A percentile compares a stretch with the other conserved stretches of the same genome.
Evolutionary conservation across 257 asterid species (phyloP).

Genomic region (Coffea canephora): DNA sequence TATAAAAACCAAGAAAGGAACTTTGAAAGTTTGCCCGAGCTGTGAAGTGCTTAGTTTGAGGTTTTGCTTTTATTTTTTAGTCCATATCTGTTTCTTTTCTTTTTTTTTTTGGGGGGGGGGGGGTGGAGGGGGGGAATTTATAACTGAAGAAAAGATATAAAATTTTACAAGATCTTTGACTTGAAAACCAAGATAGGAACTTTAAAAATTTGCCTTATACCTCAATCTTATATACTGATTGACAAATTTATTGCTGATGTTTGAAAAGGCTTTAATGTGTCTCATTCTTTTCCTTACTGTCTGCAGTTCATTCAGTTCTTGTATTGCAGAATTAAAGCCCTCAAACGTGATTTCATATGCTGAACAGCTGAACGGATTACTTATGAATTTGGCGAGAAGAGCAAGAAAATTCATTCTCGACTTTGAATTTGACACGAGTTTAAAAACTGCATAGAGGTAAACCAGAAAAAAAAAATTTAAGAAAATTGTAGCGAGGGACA

Average conservation of each 20-base stretch:
- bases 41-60: too few species aligned
- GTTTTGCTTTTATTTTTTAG: too few species aligned
- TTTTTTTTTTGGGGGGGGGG: neutral
- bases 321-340: slow-evolving; percentile 9
- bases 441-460: slow-evolving; percentile 40
- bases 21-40: neutral
- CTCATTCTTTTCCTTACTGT: slow-evolving; percentile 20
- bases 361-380: slow-evolving; percentile 23
- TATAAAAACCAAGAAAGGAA: slow-evolving; percentile 12
- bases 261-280: slow-evolving; percentile 5
- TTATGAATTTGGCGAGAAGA: slow-evolving; percentile 54
- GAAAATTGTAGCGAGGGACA: slow-evolving; percentile 28
- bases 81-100: neutral
- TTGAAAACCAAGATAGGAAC: slow-evolving; percentile 13
- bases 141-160: neutral
- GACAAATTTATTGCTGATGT: slow-evolving; percentile 3
- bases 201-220: slow-evolving; percentile 6
- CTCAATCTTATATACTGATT: neutral
- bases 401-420: slow-evolving; percentile 30
- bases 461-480: neutral
- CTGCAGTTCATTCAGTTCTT: slow-evolving; percentile 21
- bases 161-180: neutral
- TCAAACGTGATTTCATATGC: neutral
- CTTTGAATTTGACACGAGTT: slow-evolving; percentile 48
- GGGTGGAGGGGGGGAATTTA: too few species aligned